A percentile compares a stretch with the other conserved stretches of the same genome.
These are phyloP conservation scores for Escovopsis weberi DNA, from an alignment of 2,329 filamentous ascomycete genomes.

Conservation along the genomic window DNA sequence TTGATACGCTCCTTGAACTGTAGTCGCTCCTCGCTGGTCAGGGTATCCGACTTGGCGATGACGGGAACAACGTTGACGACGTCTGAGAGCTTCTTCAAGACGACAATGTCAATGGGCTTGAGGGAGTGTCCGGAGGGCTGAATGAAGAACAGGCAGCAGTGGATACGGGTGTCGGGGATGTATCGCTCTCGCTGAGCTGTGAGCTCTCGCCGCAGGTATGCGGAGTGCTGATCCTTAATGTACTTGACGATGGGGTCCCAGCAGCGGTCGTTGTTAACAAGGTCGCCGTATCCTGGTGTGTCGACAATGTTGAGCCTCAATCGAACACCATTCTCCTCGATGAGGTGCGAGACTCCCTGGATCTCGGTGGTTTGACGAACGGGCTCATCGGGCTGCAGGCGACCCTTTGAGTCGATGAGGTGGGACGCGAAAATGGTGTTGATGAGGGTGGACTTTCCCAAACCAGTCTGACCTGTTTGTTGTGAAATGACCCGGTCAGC, in stretches of 20 bases:
- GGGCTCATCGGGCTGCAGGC: slow-evolving; percentile 79
- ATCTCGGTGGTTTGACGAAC: slow-evolving; percentile 96
- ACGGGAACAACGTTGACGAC: slow-evolving; percentile 98
- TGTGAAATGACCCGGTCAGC: slow-evolving; percentile 1
- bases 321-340: slow-evolving; percentile 98
- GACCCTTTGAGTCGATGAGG: slow-evolving; percentile 97
- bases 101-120: slow-evolving; percentile 98
- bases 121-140: slow-evolving; percentile 95
- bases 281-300: slow-evolving; percentile 92
- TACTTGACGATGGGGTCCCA: slow-evolving; percentile 99
- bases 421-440: slow-evolving; percentile 99
- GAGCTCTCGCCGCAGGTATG: slow-evolving; percentile 97
- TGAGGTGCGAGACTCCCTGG: slow-evolving; percentile 93
- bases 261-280: slow-evolving; percentile 99
- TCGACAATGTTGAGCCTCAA: slow-evolving; percentile 97
- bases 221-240: slow-evolving; percentile 99
- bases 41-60: slow-evolving; percentile 93
- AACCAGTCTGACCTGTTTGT: slow-evolving; percentile 75
- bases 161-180: slow-evolving; percentile 97
- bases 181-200: slow-evolving; percentile 98
- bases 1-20: slow-evolving; percentile 99
- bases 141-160: slow-evolving; percentile 99
- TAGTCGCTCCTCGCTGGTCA: slow-evolving; percentile 88
- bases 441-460: slow-evolving; percentile 97
- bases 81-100: slow-evolving; percentile 98